A percentile compares a stretch with the other conserved stretches of the same genome.
phyloP scores from a whole-genome alignment of 805 yeast species.

The Saccharomyces jurei region DNA sequence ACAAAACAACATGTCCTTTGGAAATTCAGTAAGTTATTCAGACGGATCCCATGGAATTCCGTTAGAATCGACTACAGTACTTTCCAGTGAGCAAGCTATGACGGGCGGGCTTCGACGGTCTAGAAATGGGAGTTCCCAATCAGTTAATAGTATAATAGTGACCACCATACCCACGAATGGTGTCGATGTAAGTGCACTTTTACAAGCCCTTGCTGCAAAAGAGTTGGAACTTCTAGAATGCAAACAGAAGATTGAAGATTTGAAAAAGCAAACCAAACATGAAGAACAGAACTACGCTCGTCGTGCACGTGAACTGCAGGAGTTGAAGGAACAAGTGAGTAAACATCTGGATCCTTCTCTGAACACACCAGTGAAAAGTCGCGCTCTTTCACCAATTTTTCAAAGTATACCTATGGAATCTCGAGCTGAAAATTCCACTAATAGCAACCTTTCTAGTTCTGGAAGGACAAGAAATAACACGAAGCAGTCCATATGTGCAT shows the following conservation, averaged over 20 bases:
- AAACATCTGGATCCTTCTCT: constrained; percentile 9
- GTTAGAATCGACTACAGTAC: not conserved
- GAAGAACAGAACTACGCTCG: constrained; percentile 46
- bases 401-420: not conserved
- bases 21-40: not conserved
- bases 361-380: not conserved
- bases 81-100: not conserved
- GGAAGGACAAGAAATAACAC: not conserved
- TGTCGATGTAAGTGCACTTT: constrained; percentile 43
- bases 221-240: constrained; percentile 62
- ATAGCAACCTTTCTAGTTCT: not conserved
- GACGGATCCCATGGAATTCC: not conserved
- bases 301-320: constrained; percentile 28
- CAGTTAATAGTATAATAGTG: constrained; percentile 1
- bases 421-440: not conserved
- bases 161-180: not conserved
- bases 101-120: not conserved
- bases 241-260: constrained; percentile 44
- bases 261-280: constrained; percentile 38
- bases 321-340: constrained; percentile 30
- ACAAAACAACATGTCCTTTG: not conserved
- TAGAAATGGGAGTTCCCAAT: constrained; percentile 1
- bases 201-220: constrained; percentile 56
- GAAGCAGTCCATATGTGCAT: not conserved
- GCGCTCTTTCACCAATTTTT: not conserved